phyloP scores from a whole-genome alignment of 2,329 filamentous ascomycete genomes.

The Epichloe glyceriae region DNA sequence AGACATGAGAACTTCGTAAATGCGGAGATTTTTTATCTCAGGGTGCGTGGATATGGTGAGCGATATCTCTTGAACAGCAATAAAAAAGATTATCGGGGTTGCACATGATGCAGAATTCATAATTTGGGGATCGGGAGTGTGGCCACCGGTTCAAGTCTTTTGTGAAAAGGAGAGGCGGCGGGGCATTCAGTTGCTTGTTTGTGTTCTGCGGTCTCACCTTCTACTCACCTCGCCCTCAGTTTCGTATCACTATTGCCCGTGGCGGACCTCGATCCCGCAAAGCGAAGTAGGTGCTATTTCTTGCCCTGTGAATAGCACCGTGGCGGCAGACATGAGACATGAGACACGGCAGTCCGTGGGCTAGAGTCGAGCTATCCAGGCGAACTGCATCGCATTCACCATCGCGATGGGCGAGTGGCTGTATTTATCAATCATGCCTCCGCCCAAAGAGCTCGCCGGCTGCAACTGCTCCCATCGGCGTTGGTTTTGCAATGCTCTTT shows the following conservation, averaged over 20 bases:
- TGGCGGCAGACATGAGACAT: not conserved
- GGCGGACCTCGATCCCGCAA: not conserved
- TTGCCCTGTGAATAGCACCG: not conserved
- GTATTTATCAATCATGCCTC: not conserved
- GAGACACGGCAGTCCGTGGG: no score
- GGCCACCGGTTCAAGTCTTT: no score
- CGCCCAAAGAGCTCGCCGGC: not conserved
- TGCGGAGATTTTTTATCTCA: not conserved
- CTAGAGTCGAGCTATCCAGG: not conserved
- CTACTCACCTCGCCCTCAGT: not conserved
- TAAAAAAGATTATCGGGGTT: no score
- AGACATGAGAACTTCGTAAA: slow-evolving; percentile 14
- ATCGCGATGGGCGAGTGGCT: not conserved
- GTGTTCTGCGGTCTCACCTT: not conserved
- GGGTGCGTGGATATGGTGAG: not conserved
- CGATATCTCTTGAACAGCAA: not conserved
- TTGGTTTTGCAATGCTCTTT: not conserved
- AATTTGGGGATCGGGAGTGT: no score
- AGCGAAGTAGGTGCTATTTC: no score
- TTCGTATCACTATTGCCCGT: not conserved
- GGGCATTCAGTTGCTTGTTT: not conserved
- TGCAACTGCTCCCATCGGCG: not conserved
- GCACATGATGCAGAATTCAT: no score
- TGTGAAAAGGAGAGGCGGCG: no score
- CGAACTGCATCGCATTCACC: not conserved